These are phyloP conservation scores for Fraxinus baroniana DNA, from an alignment of 305 asterid species.

Conservation along the genomic window DNA sequence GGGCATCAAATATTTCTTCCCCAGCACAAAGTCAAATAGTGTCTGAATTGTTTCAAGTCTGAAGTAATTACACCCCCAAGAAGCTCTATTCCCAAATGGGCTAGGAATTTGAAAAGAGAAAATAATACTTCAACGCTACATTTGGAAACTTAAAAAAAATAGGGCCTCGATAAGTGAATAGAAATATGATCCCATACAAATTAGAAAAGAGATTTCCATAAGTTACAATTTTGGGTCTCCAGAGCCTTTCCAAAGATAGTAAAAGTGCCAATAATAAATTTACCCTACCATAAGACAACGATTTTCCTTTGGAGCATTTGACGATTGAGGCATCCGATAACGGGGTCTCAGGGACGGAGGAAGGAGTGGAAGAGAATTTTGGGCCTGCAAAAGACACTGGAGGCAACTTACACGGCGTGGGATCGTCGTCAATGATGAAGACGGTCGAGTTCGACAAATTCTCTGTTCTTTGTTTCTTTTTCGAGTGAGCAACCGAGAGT, in stretches of 20 bases:
- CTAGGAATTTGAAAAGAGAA: neutral
- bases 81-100: neutral
- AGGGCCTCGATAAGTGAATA: neutral
- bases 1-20: neutral
- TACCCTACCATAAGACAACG: conserved; percentile 31
- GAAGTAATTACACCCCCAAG: neutral
- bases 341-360: conserved; percentile 59
- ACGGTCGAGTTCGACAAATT: conserved; percentile 37
- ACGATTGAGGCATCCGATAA: conserved; percentile 40
- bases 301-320: conserved; percentile 33
- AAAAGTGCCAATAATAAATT: too few relatives aligned
- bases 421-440: conserved; percentile 53
- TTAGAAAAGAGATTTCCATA: neutral
- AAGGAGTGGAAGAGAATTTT: conserved; percentile 28
- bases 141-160: neutral
- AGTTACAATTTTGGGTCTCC: neutral
- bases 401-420: conserved; percentile 35
- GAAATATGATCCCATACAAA: neutral
- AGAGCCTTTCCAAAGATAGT: neutral
- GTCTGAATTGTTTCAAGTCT: neutral
- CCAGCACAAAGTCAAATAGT: neutral
- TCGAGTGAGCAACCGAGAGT: conserved; percentile 28
- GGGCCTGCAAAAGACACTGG: neutral
- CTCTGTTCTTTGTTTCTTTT: conserved; percentile 50
- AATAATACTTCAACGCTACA: neutral